Evolutionary conservation across 805 yeast genomes (phyloP), one percentile per base, ranked within the genome.

Genomic region (Metschnikowia cerradonensis): DNA sequence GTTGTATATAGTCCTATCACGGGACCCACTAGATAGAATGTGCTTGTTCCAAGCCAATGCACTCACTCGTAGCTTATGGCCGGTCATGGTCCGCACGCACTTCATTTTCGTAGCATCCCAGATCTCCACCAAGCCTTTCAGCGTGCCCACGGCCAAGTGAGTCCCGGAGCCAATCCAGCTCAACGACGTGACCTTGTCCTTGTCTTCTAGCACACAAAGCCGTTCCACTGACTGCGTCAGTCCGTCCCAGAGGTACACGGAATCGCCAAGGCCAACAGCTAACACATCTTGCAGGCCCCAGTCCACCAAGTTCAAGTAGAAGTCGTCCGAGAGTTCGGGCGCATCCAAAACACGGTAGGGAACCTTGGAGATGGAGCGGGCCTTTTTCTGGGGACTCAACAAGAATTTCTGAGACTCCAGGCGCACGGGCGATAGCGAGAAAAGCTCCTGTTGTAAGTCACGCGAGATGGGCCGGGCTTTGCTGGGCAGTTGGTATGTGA

Each of bases 111-210:
- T 80, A 1, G 91, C 96, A 67, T 94, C 98, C 94, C 96, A 94
- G 15, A 94, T 90, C 63, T 91, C 96, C 5, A 94, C 97, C 39
- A 85, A 64, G 1, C 99, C 99, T 33, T 82, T 75, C 50, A 80
- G 78, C 1, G 97, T 90, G 1, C 99, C 99, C 6, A 94, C 83
- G 0, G 99, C 98, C 45, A 94, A 62, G 71, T 94, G 97, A 13
- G 96, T 86, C 15, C 98, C 98, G 10, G 92, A 81, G 22, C 92
- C 95, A 44, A 92, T 88, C 99, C 99, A 94, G 49, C 88, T 83
- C 36, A 92, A 71, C 58, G 96, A 84, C 6, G 97, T 88, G 22
- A 90, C 87, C 44, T 75, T 71, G 58, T 91, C 97, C 55, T 77
- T 76, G 36, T 75, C 77, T 1, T 80, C 83, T 31, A 92, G 72